phyloP scores from a whole-genome alignment of 140 eudicot genomes.

The Senecio squalidus region DNA sequence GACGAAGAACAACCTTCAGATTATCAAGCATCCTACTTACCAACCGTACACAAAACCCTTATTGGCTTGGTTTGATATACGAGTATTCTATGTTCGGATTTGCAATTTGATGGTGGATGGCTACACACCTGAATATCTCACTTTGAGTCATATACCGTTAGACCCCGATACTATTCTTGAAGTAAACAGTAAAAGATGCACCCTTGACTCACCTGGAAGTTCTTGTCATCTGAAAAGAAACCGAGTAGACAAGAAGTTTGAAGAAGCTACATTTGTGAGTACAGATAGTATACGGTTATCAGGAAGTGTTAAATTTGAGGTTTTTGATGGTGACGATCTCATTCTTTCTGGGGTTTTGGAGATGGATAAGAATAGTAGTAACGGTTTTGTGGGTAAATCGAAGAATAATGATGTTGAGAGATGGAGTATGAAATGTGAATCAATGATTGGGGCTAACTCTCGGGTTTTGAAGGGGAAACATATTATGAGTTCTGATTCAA shows the following conservation, averaged over 20 bases:
- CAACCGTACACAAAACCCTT: conserved; percentile 37
- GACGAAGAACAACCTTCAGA: conserved; percentile 43
- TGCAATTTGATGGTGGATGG: conserved; percentile 65
- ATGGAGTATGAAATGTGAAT: conserved; percentile 78
- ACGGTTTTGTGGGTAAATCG: conserved; percentile 39
- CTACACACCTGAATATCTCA: conserved; percentile 20
- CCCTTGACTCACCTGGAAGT: conserved; percentile 60
- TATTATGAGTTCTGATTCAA: conserved; percentile 42
- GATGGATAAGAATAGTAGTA: conserved; percentile 43
- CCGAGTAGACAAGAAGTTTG: conserved; percentile 69
- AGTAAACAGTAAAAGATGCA: conserved; percentile 70
- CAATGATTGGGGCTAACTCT: conserved; percentile 39
- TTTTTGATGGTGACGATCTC: conserved; percentile 57
- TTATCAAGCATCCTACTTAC: conserved; percentile 46
- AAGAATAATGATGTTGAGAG: conserved; percentile 35
- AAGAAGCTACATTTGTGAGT: conserved; percentile 90
- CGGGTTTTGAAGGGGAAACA: conserved; percentile 71
- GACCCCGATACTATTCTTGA: conserved; percentile 80
- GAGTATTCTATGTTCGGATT: conserved; percentile 79
- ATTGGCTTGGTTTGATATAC: conserved; percentile 65
- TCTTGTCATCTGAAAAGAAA: conserved; percentile 59
- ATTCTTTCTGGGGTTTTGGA: conserved; percentile 69
- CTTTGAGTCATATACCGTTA: conserved; percentile 45
- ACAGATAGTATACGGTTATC: conserved; percentile 72
- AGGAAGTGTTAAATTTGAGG: conserved; percentile 86